Evolutionary conservation across 108 stramenopile species (phyloP).

Genomic region (Asterionellopsis glacialis): DNA sequence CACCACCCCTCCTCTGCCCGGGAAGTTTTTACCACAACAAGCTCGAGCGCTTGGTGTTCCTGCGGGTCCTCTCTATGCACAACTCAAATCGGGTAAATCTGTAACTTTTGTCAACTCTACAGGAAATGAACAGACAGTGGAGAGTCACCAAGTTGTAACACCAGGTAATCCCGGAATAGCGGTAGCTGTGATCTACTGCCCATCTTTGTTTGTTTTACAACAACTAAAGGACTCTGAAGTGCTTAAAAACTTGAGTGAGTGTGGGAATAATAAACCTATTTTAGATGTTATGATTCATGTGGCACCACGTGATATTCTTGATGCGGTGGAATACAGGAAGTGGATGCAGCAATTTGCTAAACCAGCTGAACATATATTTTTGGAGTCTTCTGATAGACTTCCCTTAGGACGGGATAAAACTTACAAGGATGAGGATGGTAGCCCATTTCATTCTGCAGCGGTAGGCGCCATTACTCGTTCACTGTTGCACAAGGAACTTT

Average conservation of each 20-base stretch:
- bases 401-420: constrained; percentile 9
- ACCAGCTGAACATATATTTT: constrained; percentile 41
- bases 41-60: constrained; percentile 75
- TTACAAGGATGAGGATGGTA: constrained; percentile 9
- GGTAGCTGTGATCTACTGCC: constrained; percentile 64
- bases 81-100: constrained; percentile 73
- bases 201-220: constrained; percentile 3
- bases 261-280: background rate
- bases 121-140: constrained; percentile 41
- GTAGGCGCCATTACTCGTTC: constrained; percentile 46
- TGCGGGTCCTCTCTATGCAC: constrained; percentile 74
- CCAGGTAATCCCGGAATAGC: constrained; percentile 52
- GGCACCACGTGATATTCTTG: constrained; percentile 41
- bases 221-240: constrained; percentile 27
- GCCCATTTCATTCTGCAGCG: constrained; percentile 54
- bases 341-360: constrained; percentile 49
- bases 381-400: constrained; percentile 30
- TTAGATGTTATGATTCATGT: constrained; percentile 72
- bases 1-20: constrained; percentile 59
- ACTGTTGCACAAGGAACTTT: constrained; percentile 32
- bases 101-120: constrained; percentile 60
- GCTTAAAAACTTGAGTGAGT: constrained; percentile 16
- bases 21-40: constrained; percentile 70
- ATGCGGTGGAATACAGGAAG: constrained; percentile 18
- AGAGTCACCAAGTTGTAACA: constrained; percentile 64